A percentile compares a stretch with the other conserved stretches of the same genome.
Evolutionary conservation across 23 red algal genomes (phyloP).

Genomic region (Pyropia haitanensis): DNA sequence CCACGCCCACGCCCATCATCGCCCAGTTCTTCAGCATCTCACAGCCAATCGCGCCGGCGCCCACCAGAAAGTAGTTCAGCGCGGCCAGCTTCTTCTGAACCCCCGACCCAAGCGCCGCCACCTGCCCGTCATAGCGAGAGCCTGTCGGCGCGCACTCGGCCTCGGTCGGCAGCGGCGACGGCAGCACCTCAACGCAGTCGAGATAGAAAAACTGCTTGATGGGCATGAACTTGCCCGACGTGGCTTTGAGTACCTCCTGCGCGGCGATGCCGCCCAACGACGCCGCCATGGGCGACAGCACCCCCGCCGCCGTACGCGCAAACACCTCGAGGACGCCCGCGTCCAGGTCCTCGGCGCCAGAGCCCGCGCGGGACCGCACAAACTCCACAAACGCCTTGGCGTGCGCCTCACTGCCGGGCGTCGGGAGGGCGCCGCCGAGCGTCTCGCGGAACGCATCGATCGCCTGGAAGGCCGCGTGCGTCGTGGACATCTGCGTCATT

Average conservation of each 20-base stretch:
- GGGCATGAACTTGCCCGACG: constrained; percentile 89
- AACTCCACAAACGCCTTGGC: constrained; percentile 48
- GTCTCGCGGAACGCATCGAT: constrained; percentile 31
- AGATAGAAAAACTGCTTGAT: constrained; percentile 91
- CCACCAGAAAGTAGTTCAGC: constrained; percentile 90
- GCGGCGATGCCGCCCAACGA: constrained; percentile 82
- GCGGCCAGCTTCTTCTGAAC: constrained; percentile 63
- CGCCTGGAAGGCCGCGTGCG: constrained; percentile 73
- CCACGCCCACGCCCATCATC: constrained; percentile 82
- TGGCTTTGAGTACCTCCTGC: constrained; percentile 92
- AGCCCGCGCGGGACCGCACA: neutral
- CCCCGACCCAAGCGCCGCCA: constrained; percentile 68
- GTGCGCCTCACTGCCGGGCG: constrained; percentile 46
- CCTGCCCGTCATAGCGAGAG: constrained; percentile 91
- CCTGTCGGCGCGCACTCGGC: constrained; percentile 45
- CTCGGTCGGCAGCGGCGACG: constrained; percentile 57
- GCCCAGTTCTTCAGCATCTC: constrained; percentile 96
- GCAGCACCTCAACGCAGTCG: constrained; percentile 78
- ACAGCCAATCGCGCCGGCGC: constrained; percentile 93
- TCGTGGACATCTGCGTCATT: constrained; percentile 51
- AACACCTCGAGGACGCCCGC: constrained; percentile 67
- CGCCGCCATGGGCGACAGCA: constrained; percentile 81
- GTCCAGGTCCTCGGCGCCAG: constrained; percentile 1
- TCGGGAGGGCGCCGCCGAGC: constrained; percentile 33
- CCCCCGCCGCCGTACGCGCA: constrained; percentile 66